Base-by-base conservation (phyloP, 352 stramenopile genomes). In the Phytophthora pistaciae region DNA sequence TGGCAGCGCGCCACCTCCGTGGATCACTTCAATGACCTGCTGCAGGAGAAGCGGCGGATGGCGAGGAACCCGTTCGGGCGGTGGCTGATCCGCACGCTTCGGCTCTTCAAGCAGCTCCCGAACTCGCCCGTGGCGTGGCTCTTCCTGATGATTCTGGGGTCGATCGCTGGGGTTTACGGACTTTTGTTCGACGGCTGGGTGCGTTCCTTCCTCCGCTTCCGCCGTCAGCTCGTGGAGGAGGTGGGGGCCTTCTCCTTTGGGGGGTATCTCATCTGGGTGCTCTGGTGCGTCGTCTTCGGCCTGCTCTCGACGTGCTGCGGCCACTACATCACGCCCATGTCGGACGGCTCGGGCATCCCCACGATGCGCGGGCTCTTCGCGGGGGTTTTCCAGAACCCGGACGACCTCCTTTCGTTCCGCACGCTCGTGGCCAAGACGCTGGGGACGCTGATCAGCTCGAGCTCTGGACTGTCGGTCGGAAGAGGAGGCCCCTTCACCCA, bases 81-180 rank as follows among this genome's bases (percentile, higher is more conserved):
- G 60, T 77, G 90, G 11, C 90, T 80, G 46, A 80, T 92, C 27
- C 76, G 77, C 18, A 86, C 79, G 54, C 85, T 93, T 29, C 75
- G 78, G 40, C 44, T 86, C 20, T 96, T 86, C 77, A 92, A 92
- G 59, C 88, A 92, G 53, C 63, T 96, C 21, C 87, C 87, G 25
- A 91, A 95, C 64, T 96, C 87, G 33, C 89, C 87, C 0, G 80
- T 95, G 23, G 92, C 84, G 54, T 96, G 87, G 87, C 65, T 94
- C 21, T 96, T 89, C 31, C 65, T 96, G 29, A 79, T 84, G 53
- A 70, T 92, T 7, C 65, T 95, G 16, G 89, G 89, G 9, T 75
- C 70, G 3, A 66, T 91, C 38, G 81, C 84, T 23, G 89, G 86
- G 8, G 54, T 88, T 7, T 92, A 91, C 65, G 89, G 84, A 4